Evolutionary conservation across 257 asterid species (phyloP).

Genomic region (Forsythia suspensa): DNA sequence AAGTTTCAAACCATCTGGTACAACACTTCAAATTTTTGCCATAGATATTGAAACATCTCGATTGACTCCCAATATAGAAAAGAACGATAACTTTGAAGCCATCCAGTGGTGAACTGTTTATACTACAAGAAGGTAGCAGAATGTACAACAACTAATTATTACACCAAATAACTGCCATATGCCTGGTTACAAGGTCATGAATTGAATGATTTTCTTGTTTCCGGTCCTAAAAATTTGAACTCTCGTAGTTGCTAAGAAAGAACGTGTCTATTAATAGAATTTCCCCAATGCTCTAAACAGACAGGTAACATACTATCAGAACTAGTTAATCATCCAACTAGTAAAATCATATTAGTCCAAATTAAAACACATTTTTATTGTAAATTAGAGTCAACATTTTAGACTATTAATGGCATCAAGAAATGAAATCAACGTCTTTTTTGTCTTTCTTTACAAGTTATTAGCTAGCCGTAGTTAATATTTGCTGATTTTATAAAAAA

Average conservation of each 20-base stretch:
- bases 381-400: background rate
- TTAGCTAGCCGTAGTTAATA: too few species aligned
- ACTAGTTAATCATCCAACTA: background rate
- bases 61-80: background rate
- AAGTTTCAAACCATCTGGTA: background rate
- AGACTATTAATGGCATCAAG: too few species aligned
- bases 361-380: background rate
- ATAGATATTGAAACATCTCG: background rate
- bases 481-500: too few species aligned
- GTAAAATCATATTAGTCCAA: background rate
- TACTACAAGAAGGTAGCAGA: constrained; percentile 13
- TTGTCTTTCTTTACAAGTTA: too few species aligned
- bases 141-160: background rate
- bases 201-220: background rate
- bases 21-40: background rate
- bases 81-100: too few species aligned
- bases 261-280: background rate
- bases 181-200: constrained; percentile 2
- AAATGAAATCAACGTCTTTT: too few species aligned
- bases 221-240: background rate
- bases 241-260: background rate
- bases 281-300: background rate
- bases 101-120: background rate
- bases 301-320: background rate
- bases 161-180: constrained; percentile 1